Conservation (phyloP, 208 protist species). For the Blechomonas ayalai region DNA sequence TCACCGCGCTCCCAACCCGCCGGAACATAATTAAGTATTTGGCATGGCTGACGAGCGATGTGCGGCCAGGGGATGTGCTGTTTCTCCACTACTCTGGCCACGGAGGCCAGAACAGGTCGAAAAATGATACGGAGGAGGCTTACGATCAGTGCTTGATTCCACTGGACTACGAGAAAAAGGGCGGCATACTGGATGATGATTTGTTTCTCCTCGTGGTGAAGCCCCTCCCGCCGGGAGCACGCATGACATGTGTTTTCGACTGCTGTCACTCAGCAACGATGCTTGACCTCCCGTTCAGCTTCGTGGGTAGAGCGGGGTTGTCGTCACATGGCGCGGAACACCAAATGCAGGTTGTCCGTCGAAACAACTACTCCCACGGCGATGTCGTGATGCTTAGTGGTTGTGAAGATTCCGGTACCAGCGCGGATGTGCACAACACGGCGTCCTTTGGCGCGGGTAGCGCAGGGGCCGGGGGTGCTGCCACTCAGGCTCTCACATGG, state of each 20-base stretch:
- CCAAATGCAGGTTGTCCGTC: conserved; percentile 57
- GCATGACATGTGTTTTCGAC: conserved; percentile 91
- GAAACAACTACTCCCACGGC: conserved; percentile 63
- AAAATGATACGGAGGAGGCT: conserved; percentile 45
- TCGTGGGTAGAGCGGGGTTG: conserved; percentile 31
- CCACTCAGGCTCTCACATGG: conserved; percentile 77
- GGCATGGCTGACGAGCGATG: conserved; percentile 72
- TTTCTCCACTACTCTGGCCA: conserved; percentile 92
- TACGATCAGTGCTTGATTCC: conserved; percentile 84
- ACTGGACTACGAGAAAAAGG: conserved; percentile 54
- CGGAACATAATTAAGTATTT: conserved; percentile 83
- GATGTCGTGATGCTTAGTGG: conserved; percentile 90
- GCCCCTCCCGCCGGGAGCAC: conserved; percentile 62
- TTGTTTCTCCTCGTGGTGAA: conserved; percentile 74
- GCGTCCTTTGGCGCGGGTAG: conserved; percentile 31
- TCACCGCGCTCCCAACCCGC: conserved; percentile 64
- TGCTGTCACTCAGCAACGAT: conserved; percentile 91
- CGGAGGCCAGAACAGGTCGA: conserved; percentile 54
- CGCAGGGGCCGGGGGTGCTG: conserved; percentile 67
- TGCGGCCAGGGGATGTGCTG: conserved; percentile 78
- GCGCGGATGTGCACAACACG: conserved; percentile 50
- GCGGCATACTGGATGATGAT: conserved; percentile 87
- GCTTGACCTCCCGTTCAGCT: conserved; percentile 86
- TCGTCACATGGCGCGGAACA: conserved; percentile 8
- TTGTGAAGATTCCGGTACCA: conserved; percentile 82